phyloP scores from a whole-genome alignment of 305 asterid species.

The Fraxinus sp. region DNA sequence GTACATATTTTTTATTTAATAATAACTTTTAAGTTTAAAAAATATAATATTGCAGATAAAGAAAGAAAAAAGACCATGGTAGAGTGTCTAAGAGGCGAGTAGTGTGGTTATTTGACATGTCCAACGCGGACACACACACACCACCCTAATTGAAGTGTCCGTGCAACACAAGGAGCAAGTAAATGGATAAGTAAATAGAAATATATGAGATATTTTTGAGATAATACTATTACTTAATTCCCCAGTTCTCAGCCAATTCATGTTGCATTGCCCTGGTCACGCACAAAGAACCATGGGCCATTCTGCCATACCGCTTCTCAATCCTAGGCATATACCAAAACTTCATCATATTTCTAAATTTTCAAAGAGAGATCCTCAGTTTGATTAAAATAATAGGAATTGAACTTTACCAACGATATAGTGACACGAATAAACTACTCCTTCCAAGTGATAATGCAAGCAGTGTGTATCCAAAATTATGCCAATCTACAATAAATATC shows the following conservation, averaged over 20 bases:
- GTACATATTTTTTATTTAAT: too few species aligned
- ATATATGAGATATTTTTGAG: not conserved
- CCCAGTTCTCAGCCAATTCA: constrained; percentile 90
- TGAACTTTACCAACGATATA: constrained; percentile 68
- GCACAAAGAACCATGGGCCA: constrained; percentile 90
- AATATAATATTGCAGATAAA: not conserved
- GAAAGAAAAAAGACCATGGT: too few species aligned
- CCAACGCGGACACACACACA: not conserved
- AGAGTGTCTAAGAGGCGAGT: not conserved
- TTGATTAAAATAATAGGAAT: constrained; percentile 4
- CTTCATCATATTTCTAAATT: constrained; percentile 18
- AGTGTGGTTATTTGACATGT: not conserved
- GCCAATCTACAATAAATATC: constrained; percentile 85
- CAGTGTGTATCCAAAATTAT: constrained; percentile 92
- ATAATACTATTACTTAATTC: constrained; percentile 59
- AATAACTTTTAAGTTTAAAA: too few species aligned
- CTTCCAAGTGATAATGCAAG: constrained; percentile 86
- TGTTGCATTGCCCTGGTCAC: constrained; percentile 98
- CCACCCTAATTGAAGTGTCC: not conserved
- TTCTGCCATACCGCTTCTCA: constrained; percentile 79
- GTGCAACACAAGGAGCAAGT: not conserved
- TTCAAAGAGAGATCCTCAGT: constrained; percentile 20
- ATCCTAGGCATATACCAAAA: constrained; percentile 56
- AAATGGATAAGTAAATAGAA: constrained; percentile 9
- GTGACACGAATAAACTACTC: constrained; percentile 63